These are phyloP conservation scores for Penicillium bovifimosum DNA, from an alignment of 495 filamentous ascomycete genomes.

Conservation along the genomic window DNA sequence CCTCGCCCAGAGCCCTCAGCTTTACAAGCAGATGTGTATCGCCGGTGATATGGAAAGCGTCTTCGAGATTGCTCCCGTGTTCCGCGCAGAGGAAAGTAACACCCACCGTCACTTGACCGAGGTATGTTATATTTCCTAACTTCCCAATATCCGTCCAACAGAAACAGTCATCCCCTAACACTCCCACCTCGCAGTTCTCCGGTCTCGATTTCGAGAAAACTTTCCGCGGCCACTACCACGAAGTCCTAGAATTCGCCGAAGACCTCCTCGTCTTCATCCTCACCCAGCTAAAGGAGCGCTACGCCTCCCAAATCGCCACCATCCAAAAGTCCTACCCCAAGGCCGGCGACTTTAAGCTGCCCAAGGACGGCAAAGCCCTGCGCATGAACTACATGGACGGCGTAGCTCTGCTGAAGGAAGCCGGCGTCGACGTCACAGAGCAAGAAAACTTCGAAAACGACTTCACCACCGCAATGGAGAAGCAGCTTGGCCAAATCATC, in stretches of 20 bases:
- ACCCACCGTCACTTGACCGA: conserved; percentile 94
- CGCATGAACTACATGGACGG: conserved; percentile 82
- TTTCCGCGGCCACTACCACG: conserved; percentile 81
- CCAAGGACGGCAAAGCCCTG: conserved; percentile 66
- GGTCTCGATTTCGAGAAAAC: conserved; percentile 98
- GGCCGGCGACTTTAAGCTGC: conserved; percentile 52
- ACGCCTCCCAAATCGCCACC: conserved; percentile 60
- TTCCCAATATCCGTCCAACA: conserved; percentile 37
- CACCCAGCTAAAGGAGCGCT: conserved; percentile 63
- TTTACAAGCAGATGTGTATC: conserved; percentile 96
- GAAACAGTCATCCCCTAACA: conserved; percentile 32
- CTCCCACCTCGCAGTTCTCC: conserved; percentile 57
- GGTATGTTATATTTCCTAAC: conserved; percentile 27
- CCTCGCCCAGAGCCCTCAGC: conserved; percentile 88
- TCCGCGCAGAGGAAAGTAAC: conserved; percentile 94
- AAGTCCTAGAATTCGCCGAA: conserved; percentile 77
- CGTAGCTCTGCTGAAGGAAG: conserved; percentile 73
- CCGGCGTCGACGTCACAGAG: conserved; percentile 67
- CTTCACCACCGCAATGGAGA: conserved; percentile 72
- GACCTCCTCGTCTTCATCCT: conserved; percentile 86
- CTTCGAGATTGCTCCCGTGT: conserved; percentile 85
- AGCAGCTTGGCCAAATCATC: conserved; percentile 80
- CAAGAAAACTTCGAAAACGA: conserved; percentile 72
- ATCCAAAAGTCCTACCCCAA: conserved; percentile 56
- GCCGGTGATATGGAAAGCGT: conserved; percentile 87